These are phyloP conservation scores for Modicella reniformis DNA, from an alignment of 371 early-diverging fungal species.

Conservation along the genomic window DNA sequence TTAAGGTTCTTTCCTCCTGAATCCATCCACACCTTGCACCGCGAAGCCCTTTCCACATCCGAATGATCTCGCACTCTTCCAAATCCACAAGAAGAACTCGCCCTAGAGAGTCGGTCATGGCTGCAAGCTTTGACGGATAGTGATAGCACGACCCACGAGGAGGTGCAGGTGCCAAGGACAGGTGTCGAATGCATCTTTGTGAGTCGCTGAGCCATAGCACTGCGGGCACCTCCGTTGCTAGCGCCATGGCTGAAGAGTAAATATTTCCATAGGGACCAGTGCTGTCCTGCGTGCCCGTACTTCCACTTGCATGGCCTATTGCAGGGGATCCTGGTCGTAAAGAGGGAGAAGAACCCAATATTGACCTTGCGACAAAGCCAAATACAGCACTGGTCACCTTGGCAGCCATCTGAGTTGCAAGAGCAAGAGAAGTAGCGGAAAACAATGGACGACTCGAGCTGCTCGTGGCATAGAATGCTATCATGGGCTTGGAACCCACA, in stretches of 20 bases:
- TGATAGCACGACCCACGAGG: conserved; percentile 59
- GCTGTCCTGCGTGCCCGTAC: conserved; percentile 29
- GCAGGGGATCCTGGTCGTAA: conserved; percentile 55
- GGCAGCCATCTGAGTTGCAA: conserved; percentile 68
- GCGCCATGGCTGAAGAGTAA: conserved; percentile 60
- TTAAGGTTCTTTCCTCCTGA: conserved; percentile 39
- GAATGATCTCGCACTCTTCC: conserved; percentile 64
- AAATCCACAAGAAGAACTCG: conserved; percentile 73
- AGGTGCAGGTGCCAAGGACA: conserved; percentile 60
- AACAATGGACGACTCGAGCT: conserved; percentile 63
- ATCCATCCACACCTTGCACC: conserved; percentile 76
- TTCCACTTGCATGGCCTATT: conserved; percentile 31
- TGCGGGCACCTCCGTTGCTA: conserved; percentile 63
- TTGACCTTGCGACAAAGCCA: conserved; percentile 71
- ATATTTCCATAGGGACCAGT: conserved; percentile 46
- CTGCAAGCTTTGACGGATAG: conserved; percentile 60
- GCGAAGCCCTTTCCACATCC: conserved; percentile 77
- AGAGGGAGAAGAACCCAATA: conserved; percentile 58
- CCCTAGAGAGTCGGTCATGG: conserved; percentile 68
- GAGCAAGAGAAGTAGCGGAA: conserved; percentile 70
- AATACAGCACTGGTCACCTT: conserved; percentile 68
- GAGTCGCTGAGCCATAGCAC: conserved; percentile 59
- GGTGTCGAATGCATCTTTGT: conserved; percentile 60
- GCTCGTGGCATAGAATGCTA: conserved; percentile 66
- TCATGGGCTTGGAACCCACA: conserved; percentile 69